These are phyloP conservation scores for Tolypocladium capitatum DNA, from an alignment of 2,329 filamentous ascomycete genomes.

Conservation along the genomic window DNA sequence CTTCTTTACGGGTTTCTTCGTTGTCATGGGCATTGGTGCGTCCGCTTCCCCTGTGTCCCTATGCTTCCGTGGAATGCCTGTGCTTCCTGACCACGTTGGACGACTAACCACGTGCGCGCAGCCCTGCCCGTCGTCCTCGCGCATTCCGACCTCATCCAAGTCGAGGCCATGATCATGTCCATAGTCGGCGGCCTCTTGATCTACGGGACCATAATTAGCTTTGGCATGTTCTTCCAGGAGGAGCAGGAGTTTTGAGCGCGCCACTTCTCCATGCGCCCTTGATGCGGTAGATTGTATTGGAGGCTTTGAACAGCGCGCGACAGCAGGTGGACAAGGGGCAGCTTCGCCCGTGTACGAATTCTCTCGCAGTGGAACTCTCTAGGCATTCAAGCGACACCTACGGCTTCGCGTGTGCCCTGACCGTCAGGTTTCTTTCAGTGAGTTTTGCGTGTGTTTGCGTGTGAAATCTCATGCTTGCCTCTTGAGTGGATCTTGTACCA, in stretches of 20 bases:
- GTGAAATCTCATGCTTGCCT: background rate
- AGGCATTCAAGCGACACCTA: background rate
- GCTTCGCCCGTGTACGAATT: background rate
- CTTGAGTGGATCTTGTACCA: background rate
- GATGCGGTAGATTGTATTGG: background rate
- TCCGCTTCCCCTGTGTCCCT: conserved; percentile 12
- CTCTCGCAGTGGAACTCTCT: background rate
- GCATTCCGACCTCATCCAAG: conserved; percentile 69
- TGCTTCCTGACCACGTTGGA: background rate
- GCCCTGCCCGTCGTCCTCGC: conserved; percentile 81
- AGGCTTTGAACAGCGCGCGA: background rate
- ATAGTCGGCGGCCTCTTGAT: conserved; percentile 86
- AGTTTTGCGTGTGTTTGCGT: too few relatives aligned
- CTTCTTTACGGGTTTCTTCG: conserved; percentile 89
- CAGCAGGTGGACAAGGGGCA: background rate
- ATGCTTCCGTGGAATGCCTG: background rate
- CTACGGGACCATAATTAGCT: conserved; percentile 96
- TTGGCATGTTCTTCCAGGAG: conserved; percentile 96
- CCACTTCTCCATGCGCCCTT: background rate
- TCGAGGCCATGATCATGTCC: conserved; percentile 89
- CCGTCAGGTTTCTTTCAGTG: background rate
- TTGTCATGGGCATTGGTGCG: conserved; percentile 94
- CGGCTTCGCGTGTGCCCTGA: background rate
- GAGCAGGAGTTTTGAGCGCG: conserved; percentile 74
- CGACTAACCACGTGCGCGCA: conserved; percentile 23